Evolutionary conservation across 1,139 yeast genomes (phyloP).

Genomic region (Nematodospora anomalae): DNA sequence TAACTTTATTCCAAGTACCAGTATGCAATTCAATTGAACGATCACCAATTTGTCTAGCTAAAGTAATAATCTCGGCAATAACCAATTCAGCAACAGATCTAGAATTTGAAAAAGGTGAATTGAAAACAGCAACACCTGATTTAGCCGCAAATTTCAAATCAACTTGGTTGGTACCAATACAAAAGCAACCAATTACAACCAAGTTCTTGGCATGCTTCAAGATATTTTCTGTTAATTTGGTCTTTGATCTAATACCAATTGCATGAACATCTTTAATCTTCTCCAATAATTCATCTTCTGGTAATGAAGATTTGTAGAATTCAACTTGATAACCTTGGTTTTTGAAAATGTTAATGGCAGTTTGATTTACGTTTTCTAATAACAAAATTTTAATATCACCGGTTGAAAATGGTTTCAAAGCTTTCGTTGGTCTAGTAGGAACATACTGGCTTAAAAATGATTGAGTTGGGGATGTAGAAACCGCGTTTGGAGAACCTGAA

Average conservation of each 20-base stretch:
- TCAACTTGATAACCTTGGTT: conserved; percentile 97
- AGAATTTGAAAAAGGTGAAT: conserved; percentile 97
- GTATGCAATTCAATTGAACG: conserved; percentile 95
- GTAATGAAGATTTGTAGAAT: conserved; percentile 83
- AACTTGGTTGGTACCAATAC: conserved; percentile 99
- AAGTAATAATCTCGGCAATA: conserved; percentile 88
- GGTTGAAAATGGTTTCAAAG: conserved; percentile 83
- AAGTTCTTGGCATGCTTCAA: conserved; percentile 85
- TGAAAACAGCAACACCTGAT: conserved; percentile 93
- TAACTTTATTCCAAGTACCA: conserved; percentile 97
- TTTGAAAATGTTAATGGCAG: conserved; percentile 83
- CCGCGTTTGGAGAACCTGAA: conserved; percentile 56
- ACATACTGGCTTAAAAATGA: conserved; percentile 49
- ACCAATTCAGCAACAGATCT: conserved; percentile 98
- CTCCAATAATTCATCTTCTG: conserved; percentile 92
- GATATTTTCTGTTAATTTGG: conserved; percentile 78
- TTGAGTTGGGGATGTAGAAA: conserved; percentile 71
- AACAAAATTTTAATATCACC: conserved; percentile 90
- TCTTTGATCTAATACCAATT: conserved; percentile 96
- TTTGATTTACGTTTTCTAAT: conserved; percentile 88
- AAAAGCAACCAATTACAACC: conserved; percentile 94
- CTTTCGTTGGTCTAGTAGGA: conserved; percentile 56
- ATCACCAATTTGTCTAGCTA: conserved; percentile 97
- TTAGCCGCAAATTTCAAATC: conserved; percentile 90
- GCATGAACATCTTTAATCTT: conserved; percentile 94